phyloP scores from a whole-genome alignment of 2,329 filamentous ascomycete species.

The Alternaria dauci region DNA sequence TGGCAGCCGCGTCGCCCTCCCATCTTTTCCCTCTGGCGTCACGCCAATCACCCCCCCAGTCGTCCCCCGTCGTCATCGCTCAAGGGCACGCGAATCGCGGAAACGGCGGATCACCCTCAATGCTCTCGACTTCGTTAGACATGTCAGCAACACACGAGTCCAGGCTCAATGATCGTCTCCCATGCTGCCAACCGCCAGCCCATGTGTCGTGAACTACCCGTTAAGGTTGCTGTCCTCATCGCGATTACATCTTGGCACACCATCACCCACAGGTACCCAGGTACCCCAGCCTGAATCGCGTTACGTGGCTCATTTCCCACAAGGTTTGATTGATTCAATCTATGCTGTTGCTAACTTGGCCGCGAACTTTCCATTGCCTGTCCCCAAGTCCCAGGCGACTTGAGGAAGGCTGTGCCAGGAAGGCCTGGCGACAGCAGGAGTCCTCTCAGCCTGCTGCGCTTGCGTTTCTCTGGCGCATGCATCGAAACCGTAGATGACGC shows the following conservation, averaged over 20 bases:
- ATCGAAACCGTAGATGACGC: constrained; percentile 29
- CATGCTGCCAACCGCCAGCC: constrained; percentile 11
- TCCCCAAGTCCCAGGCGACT: constrained; percentile 17
- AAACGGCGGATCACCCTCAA: constrained; percentile 18
- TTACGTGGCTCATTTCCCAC: constrained; percentile 12
- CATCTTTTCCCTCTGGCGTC: constrained; percentile 23
- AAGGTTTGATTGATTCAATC: constrained; percentile 26
- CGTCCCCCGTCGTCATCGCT: constrained; percentile 26
- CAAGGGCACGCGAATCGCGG: constrained; percentile 17
- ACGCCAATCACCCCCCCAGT: constrained; percentile 23
- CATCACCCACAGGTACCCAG: background rate
- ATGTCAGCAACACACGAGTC: constrained; percentile 3
- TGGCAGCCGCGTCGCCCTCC: background rate
- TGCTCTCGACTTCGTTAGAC: constrained; percentile 19
- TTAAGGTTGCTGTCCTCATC: constrained; percentile 12
- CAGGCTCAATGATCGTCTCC: constrained; percentile 17
- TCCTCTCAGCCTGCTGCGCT: constrained; percentile 34
- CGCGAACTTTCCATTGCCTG: constrained; percentile 22
- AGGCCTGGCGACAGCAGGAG: constrained; percentile 30
- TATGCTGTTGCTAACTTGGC: constrained; percentile 17
- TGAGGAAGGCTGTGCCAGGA: constrained; percentile 28
- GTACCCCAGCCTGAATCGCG: constrained; percentile 1
- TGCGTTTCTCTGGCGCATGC: constrained; percentile 26
- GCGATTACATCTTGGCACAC: background rate
- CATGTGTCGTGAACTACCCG: constrained; percentile 15